Evolutionary conservation across 805 yeast genomes (phyloP).

Genomic region (Debaryomyces castellii): DNA sequence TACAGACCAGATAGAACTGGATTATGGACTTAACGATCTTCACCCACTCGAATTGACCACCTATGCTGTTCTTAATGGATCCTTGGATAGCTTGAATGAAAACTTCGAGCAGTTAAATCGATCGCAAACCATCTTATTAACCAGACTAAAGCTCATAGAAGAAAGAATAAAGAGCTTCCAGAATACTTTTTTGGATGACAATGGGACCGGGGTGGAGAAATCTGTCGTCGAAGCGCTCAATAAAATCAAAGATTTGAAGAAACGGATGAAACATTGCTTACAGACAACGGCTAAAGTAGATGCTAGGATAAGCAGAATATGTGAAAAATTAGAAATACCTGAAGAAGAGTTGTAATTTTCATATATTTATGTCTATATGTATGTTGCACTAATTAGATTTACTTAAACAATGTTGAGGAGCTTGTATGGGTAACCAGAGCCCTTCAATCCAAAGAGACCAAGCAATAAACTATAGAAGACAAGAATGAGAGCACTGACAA

Average conservation of each 20-base stretch:
- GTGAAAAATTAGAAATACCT: constrained; percentile 6
- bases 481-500: constrained; percentile 46
- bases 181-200: constrained; percentile 15
- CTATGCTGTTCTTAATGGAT: constrained; percentile 53
- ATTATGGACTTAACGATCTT: constrained; percentile 25
- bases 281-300: constrained; percentile 38
- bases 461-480: constrained; percentile 64
- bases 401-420: constrained; percentile 24
- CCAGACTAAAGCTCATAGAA: constrained; percentile 46
- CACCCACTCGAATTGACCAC: constrained; percentile 63
- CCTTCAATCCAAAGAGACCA: constrained; percentile 67
- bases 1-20: neutral
- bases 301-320: constrained; percentile 27
- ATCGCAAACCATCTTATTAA: constrained; percentile 53
- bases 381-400: neutral
- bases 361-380: neutral
- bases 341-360: neutral
- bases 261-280: constrained; percentile 24
- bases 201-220: constrained; percentile 14
- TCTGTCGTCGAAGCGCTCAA: constrained; percentile 18
- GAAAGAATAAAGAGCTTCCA: constrained; percentile 27
- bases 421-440: constrained; percentile 72
- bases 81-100: constrained; percentile 51
- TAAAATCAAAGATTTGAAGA: constrained; percentile 29
- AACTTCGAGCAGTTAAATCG: constrained; percentile 54